phyloP scores from a whole-genome alignment of 306 rosid species.

The Fragaria iinumae region DNA sequence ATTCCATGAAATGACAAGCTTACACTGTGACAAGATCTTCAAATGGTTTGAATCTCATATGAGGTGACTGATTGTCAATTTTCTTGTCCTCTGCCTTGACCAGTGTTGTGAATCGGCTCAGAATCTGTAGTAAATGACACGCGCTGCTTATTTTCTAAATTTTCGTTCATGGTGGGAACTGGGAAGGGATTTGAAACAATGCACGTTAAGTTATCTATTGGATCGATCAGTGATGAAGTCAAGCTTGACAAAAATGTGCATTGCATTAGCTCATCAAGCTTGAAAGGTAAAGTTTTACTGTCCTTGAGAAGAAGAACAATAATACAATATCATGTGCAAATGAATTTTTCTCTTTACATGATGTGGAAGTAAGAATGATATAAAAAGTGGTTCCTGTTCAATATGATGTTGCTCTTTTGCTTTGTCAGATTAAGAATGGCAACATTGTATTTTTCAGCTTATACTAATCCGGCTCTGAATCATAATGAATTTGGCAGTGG shows the following conservation, averaged over 20 bases:
- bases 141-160: slow-evolving; percentile 3
- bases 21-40: slow-evolving; percentile 60
- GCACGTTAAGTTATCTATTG: slow-evolving; percentile 1
- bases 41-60: slow-evolving; percentile 76
- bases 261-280: background rate
- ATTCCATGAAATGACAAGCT: slow-evolving; percentile 82
- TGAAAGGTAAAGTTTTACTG: slow-evolving; percentile 4
- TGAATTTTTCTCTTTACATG: background rate
- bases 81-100: background rate
- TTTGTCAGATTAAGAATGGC: background rate
- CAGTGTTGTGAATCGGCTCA: slow-evolving; percentile 7
- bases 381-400: background rate
- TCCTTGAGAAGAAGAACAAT: slow-evolving; percentile 2
- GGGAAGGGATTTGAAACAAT: slow-evolving; percentile 15
- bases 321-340: background rate
- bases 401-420: background rate
- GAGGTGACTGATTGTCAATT: slow-evolving; percentile 24
- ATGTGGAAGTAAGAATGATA: background rate
- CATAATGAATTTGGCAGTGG: background rate
- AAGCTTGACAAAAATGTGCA: slow-evolving; percentile 17
- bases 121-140: slow-evolving; percentile 16
- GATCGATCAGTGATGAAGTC: slow-evolving; percentile 17
- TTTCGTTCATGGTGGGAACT: background rate
- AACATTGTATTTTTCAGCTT: background rate
- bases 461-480: background rate